Conservation (phyloP, 2,329 filamentous ascomycete genomes). For the Venturia pyrina region DNA sequence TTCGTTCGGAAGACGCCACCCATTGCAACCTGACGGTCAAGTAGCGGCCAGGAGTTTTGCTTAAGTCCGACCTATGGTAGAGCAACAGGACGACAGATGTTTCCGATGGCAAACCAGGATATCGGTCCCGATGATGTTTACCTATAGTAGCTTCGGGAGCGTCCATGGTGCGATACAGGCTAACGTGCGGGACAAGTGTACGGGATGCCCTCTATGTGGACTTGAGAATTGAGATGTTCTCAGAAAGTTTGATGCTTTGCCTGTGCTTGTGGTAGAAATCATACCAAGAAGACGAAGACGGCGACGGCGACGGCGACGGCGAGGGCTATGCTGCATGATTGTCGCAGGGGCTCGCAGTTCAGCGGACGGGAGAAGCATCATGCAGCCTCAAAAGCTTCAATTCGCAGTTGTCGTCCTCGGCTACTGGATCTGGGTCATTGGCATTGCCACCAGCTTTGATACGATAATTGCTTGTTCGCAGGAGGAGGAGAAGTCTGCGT, state of each 20-base stretch:
- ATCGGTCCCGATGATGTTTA: background rate
- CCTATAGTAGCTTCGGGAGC: background rate
- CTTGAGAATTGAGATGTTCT: too few relatives aligned
- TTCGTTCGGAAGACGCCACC: background rate
- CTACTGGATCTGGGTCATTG: background rate
- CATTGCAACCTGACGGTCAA: background rate
- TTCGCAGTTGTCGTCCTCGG: background rate
- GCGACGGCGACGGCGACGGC: too few relatives aligned
- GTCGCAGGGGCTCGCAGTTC: too few relatives aligned
- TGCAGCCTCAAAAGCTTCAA: too few relatives aligned
- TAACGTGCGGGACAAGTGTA: background rate
- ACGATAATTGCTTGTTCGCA: background rate
- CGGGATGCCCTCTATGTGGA: too few relatives aligned
- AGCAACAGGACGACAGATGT: background rate
- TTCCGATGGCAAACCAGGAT: background rate
- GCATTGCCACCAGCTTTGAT: background rate
- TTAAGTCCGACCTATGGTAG: background rate
- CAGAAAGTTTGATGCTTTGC: too few relatives aligned
- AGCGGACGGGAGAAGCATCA: too few relatives aligned
- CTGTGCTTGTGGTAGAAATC: too few relatives aligned
- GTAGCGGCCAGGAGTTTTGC: background rate
- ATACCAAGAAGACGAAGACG: too few relatives aligned
- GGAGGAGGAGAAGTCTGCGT: background rate
- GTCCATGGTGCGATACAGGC: background rate
- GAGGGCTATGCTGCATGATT: too few relatives aligned